Conservation (phyloP, 257 asterid species). For the Parsonsia alboflavescens region DNA sequence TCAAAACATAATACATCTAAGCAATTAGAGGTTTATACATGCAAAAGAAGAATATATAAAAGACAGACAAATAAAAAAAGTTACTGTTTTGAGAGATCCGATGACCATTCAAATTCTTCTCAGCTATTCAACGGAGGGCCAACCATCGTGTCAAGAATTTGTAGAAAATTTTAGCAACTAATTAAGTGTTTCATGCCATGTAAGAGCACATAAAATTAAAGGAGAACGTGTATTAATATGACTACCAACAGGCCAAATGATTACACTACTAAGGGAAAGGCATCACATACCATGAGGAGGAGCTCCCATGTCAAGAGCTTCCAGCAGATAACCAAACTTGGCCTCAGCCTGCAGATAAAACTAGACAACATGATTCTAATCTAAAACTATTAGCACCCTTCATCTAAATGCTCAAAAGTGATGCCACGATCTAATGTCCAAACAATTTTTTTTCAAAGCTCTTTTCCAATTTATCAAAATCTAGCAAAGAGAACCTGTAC, state of each 20-base stretch:
- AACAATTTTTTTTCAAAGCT: too few species aligned
- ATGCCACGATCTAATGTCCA: background rate
- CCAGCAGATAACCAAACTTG: constrained; percentile 92
- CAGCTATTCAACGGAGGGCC: background rate
- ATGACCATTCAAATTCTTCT: background rate
- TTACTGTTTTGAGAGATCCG: too few species aligned
- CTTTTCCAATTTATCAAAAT: too few species aligned
- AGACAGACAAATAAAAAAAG: background rate
- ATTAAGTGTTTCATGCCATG: background rate
- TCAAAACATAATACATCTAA: background rate
- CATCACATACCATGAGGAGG: constrained; percentile 85
- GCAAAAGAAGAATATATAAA: background rate
- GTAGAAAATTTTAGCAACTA: background rate
- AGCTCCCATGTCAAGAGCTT: constrained; percentile 98
- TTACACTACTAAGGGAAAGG: background rate
- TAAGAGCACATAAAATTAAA: background rate
- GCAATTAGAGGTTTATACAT: background rate
- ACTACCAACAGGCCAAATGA: background rate
- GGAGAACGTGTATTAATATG: background rate
- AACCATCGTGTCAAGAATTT: background rate
- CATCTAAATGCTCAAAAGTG: background rate
- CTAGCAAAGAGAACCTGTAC: too few species aligned
- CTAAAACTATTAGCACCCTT: background rate
- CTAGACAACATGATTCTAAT: background rate
- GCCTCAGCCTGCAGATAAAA: constrained; percentile 66